These are phyloP conservation scores for Penicillium sp. DNA, from an alignment of 2,329 filamentous ascomycete species.

Conservation along the genomic window DNA sequence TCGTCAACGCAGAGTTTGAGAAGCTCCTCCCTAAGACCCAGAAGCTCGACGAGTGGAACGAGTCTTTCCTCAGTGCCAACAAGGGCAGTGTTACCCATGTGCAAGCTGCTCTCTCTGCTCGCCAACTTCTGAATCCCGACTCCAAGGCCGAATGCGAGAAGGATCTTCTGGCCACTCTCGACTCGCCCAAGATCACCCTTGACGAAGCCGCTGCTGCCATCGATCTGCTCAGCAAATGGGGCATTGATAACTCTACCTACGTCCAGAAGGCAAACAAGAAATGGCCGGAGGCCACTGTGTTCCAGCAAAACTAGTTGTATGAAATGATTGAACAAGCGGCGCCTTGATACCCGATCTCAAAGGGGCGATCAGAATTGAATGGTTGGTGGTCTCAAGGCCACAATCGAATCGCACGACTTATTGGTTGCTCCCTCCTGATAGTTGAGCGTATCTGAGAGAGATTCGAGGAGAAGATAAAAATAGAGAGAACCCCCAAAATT, in stretches of 20 bases:
- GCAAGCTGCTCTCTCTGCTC: constrained; percentile 63
- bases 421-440: background rate
- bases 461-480: background rate
- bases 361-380: background rate
- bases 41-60: constrained; percentile 65
- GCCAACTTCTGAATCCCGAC: constrained; percentile 59
- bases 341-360: background rate
- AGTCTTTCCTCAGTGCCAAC: constrained; percentile 65
- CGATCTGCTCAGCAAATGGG: constrained; percentile 53
- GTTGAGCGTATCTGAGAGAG: background rate
- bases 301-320: constrained; percentile 28
- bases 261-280: constrained; percentile 41
- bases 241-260: constrained; percentile 56
- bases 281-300: constrained; percentile 45
- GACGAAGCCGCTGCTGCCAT: constrained; percentile 61
- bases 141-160: constrained; percentile 61
- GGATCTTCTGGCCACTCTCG: constrained; percentile 62
- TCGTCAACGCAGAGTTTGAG: constrained; percentile 69
- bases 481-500: background rate
- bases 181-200: constrained; percentile 53
- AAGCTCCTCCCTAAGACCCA: constrained; percentile 57
- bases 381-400: background rate
- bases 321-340: background rate
- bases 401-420: background rate
- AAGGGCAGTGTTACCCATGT: constrained; percentile 63